phyloP scores from a whole-genome alignment of 2,329 filamentous ascomycete species.

The Colletotrichum tanaceti region DNA sequence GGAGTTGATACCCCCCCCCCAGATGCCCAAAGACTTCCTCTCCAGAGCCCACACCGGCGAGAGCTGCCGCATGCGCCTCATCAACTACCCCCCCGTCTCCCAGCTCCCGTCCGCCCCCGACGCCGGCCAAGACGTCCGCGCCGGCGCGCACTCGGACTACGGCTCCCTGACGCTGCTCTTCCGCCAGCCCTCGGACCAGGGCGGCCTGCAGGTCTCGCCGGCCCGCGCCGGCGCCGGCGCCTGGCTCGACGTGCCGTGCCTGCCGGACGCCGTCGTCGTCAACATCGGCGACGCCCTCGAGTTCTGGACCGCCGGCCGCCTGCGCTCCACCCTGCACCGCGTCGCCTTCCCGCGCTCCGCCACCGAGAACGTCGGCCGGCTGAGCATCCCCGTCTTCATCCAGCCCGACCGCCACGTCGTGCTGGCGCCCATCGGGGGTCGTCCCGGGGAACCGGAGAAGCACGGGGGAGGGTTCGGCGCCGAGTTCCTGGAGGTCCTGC shows the following conservation, averaged over 20 bases:
- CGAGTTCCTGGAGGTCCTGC: slow-evolving; percentile 37
- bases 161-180: slow-evolving; percentile 81
- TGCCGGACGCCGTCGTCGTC: slow-evolving; percentile 72
- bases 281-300: slow-evolving; percentile 76
- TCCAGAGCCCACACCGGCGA: slow-evolving; percentile 60
- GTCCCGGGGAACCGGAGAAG: neutral
- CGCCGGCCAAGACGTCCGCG: slow-evolving; percentile 73
- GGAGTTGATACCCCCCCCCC: too few species aligned
- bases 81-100: slow-evolving; percentile 75
- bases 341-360: slow-evolving; percentile 73
- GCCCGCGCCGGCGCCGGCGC: too few species aligned
- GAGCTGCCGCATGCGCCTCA: slow-evolving; percentile 55
- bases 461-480: neutral
- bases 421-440: slow-evolving; percentile 25
- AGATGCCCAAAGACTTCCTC: slow-evolving; percentile 63
- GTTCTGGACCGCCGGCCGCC: slow-evolving; percentile 90
- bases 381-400: slow-evolving; percentile 40
- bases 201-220: slow-evolving; percentile 87
- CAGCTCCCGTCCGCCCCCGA: slow-evolving; percentile 66
- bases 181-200: slow-evolving; percentile 77
- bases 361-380: slow-evolving; percentile 36
- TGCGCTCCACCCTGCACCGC: slow-evolving; percentile 88
- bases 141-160: slow-evolving; percentile 94
- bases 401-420: slow-evolving; percentile 39
- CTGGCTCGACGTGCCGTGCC: slow-evolving; percentile 57